phyloP scores from a whole-genome alignment of 495 filamentous ascomycete genomes.

The Tetracladium setigerum region DNA sequence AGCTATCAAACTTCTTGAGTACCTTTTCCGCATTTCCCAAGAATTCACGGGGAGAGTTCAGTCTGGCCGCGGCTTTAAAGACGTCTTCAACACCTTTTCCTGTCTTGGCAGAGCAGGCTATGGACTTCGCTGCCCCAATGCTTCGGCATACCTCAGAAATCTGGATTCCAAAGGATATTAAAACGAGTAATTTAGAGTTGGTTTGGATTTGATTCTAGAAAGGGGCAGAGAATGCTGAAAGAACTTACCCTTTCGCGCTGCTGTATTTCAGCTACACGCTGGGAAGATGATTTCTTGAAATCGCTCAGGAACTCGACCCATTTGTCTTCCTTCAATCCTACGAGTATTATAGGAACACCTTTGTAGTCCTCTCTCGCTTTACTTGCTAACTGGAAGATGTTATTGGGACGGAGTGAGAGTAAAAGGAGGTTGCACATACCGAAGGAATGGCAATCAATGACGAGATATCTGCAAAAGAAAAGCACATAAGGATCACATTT shows the following conservation, averaged over 20 bases:
- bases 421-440: slow-evolving; percentile 26
- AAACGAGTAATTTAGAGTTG: too few relatives aligned
- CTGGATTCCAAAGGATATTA: neutral
- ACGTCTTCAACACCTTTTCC: slow-evolving; percentile 44
- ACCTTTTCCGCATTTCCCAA: too few relatives aligned
- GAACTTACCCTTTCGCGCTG: too few relatives aligned
- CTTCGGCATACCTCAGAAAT: slow-evolving; percentile 20
- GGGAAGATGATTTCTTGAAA: slow-evolving; percentile 43
- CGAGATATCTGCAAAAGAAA: too few relatives aligned
- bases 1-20: too few relatives aligned
- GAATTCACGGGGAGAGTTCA: too few relatives aligned
- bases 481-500: slow-evolving; percentile 28
- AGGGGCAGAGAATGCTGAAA: too few relatives aligned
- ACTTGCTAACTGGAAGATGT: slow-evolving; percentile 15
- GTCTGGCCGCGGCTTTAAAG: too few relatives aligned
- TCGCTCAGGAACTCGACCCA: slow-evolving; percentile 62
- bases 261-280: too few relatives aligned
- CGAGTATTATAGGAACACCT: slow-evolving; percentile 68
- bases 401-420: neutral
- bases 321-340: slow-evolving; percentile 79
- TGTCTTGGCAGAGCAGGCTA: slow-evolving; percentile 64
- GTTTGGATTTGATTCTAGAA: too few relatives aligned
- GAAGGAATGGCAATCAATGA: slow-evolving; percentile 24
- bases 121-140: slow-evolving; percentile 57
- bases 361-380: slow-evolving; percentile 76